Evolutionary conservation across 2,329 filamentous ascomycete species (phyloP).

Genomic region (Byssoonygena ceratinophila): DNA sequence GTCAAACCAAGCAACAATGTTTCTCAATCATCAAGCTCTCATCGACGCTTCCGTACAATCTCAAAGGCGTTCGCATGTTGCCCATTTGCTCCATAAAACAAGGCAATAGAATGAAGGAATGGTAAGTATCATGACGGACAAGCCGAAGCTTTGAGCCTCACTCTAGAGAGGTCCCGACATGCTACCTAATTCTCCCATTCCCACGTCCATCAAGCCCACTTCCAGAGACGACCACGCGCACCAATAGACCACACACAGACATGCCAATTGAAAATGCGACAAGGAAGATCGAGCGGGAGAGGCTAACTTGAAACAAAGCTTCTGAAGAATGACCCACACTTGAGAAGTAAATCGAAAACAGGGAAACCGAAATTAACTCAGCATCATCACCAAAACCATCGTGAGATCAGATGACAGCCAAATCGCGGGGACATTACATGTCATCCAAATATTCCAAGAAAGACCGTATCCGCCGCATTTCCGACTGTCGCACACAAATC

Average conservation of each 20-base stretch:
- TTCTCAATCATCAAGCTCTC: background rate
- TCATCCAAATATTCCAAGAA: background rate
- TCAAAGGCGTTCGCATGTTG: background rate
- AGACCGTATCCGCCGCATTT: background rate
- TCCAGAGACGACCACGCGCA: background rate
- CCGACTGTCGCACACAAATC: background rate
- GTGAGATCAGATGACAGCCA: background rate
- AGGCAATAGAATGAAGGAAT: conserved; percentile 14
- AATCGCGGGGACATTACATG: background rate
- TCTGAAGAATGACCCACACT: background rate
- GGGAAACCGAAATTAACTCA: background rate
- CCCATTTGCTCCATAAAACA: background rate
- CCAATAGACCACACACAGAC: background rate
- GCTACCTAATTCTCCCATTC: conserved; percentile 23
- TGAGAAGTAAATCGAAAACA: background rate
- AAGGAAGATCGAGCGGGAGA: background rate
- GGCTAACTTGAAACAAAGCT: background rate
- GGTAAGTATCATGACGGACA: conserved; percentile 50
- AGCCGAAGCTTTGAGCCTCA: conserved; percentile 92
- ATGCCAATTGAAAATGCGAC: background rate
- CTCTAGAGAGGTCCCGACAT: conserved; percentile 71
- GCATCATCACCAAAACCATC: background rate
- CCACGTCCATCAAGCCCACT: conserved; percentile 10
- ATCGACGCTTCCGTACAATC: conserved; percentile 19
- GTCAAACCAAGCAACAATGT: conserved; percentile 15